Evolutionary conservation across 2,329 filamentous ascomycete species (phyloP), one percentile per base, ranked within the genome.

Genomic region (Coniochaeta sp.): DNA sequence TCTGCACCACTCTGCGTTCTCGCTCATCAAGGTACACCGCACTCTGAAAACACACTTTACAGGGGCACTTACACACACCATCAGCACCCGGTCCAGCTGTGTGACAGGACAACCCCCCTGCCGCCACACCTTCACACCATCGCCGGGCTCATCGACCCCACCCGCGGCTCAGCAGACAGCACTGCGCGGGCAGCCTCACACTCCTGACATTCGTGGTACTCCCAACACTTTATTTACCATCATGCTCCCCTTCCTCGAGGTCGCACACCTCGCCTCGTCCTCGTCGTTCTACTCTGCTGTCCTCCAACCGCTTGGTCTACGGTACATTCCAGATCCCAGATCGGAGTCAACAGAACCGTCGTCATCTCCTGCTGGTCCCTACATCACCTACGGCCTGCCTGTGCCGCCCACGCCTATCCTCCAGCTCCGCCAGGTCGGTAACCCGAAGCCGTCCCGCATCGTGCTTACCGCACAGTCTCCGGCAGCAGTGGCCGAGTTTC

Each of bases 201-300:
- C n/a, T n/a, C n/a, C 27, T 35, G 42, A 49, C 48, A n/a, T n/a
- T 18, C n/a, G 14, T 38, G 33, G n/a, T n/a, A n/a, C n/a, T n/a
- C n/a, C n/a, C n/a, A n/a, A n/a, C n/a, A n/a, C n/a, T 26, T 3
- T 42, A 24, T 24, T 26, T 20, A 64, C 47, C 28, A 35, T 35
- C 58, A 71, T 72, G 65, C 63, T 77, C 56, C 78, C 80, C 48
- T 74, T 74, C 57, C 63, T 83, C 58, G 74, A 81, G 63, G 90
- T 95, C 63, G 85, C 83, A 55, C 85, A 91, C 67, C 81, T 95
- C 51, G 82, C 89, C 51, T 82, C 85, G 31, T 87, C 90, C 3
- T 83, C 86, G 48, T 94, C 89, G 7, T 95, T 95, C 73, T 95
- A 90, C 69, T 81, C 91, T 20, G 81, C 87, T 55, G 78, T 90